phyloP scores from a whole-genome alignment of 768 basidiomycete genomes.

The Pulveroboletus frians region DNA sequence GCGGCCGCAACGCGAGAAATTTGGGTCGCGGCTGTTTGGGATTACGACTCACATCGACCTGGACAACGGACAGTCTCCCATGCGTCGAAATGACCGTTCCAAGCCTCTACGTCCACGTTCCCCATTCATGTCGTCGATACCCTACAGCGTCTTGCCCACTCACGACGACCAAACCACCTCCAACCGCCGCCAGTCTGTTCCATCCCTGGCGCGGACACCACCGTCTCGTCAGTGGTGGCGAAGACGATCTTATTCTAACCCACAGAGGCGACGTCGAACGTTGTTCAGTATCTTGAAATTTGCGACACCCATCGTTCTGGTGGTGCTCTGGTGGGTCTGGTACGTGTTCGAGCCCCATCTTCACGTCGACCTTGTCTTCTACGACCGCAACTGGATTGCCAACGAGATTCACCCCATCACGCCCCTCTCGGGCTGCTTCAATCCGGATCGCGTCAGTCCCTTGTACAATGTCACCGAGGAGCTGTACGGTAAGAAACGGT shows the following conservation, averaged over 20 bases:
- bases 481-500: constrained; percentile 57
- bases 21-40: no score
- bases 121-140: constrained; percentile 6
- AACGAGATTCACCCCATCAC: constrained; percentile 62
- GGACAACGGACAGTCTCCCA: no score
- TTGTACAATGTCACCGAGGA: constrained; percentile 64
- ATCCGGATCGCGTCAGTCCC: constrained; percentile 51
- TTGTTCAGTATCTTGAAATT: constrained; percentile 40
- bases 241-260: not conserved
- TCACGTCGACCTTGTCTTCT: constrained; percentile 81
- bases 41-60: no score
- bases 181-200: not conserved
- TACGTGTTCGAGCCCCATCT: constrained; percentile 59
- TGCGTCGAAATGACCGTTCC: not conserved
- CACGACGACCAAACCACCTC: constrained; percentile 9
- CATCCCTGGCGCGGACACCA: not conserved
- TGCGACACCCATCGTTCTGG: constrained; percentile 32
- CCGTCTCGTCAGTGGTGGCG: constrained; percentile 8
- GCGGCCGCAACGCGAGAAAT: no score
- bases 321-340: constrained; percentile 35
- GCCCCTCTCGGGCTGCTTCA: constrained; percentile 72
- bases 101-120: not conserved
- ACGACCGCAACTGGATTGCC: constrained; percentile 68
- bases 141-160: constrained; percentile 8
- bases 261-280: constrained; percentile 29